Evolutionary conservation across 2,329 filamentous ascomycete genomes (phyloP).

Genomic region (Magnaporthiopsis incrustans): DNA sequence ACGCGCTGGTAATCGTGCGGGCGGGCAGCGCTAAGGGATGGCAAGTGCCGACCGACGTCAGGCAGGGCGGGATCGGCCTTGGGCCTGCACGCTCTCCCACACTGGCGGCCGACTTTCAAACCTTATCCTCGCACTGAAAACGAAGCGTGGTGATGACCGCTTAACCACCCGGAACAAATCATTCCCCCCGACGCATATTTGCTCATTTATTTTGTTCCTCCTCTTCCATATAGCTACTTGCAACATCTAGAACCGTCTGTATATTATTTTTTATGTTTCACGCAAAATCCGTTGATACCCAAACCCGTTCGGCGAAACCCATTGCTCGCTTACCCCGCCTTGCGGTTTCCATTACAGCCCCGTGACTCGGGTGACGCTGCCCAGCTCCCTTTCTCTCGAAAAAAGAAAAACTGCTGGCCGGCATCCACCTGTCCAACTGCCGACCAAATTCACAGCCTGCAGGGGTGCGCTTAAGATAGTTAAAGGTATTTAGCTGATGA

Average conservation of each 20-base stretch:
- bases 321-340: background rate
- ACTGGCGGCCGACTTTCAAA: background rate
- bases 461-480: background rate
- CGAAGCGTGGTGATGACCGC: background rate
- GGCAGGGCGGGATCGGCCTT: background rate
- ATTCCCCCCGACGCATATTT: background rate
- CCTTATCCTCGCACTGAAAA: background rate
- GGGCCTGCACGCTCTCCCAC: background rate
- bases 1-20: no score
- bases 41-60: background rate
- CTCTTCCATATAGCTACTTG: background rate
- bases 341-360: background rate
- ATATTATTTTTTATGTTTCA: background rate
- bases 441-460: background rate
- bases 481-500: background rate
- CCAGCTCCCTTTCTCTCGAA: background rate
- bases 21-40: background rate
- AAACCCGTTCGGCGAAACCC: background rate
- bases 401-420: background rate
- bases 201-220: background rate
- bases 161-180: background rate
- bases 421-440: background rate
- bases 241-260: background rate
- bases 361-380: background rate
- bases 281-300: background rate